These are phyloP conservation scores for Metschnikowia amazonensis DNA, from an alignment of 805 yeast species.

Conservation along the genomic window DNA sequence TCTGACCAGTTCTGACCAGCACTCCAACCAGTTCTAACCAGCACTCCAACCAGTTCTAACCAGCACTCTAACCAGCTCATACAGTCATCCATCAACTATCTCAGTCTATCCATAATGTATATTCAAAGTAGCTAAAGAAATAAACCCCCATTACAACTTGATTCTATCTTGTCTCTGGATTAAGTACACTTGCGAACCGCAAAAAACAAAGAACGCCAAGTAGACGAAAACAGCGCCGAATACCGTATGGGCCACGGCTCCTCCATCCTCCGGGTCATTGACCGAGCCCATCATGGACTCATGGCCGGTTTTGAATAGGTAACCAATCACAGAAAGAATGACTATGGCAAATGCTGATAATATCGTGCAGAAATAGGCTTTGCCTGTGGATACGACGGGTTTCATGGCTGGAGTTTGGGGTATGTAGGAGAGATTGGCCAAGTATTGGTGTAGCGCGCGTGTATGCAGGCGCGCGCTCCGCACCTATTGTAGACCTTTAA, in stretches of 20 bases:
- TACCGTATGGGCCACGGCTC: conserved; percentile 87
- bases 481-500: no score
- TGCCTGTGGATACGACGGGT: conserved; percentile 54
- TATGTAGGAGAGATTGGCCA: neutral
- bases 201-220: conserved; percentile 73
- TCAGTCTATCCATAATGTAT: neutral
- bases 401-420: conserved; percentile 26
- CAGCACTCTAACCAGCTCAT: no score
- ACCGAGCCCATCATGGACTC: conserved; percentile 92
- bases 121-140: neutral
- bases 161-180: conserved; percentile 65
- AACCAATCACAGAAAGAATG: conserved; percentile 80
- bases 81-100: no score
- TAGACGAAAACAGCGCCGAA: conserved; percentile 87
- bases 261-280: conserved; percentile 88
- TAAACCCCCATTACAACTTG: conserved; percentile 25
- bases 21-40: no score
- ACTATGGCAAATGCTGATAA: conserved; percentile 89
- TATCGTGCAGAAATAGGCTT: conserved; percentile 94
- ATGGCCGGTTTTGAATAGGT: conserved; percentile 72
- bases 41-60: no score
- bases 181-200: conserved; percentile 78
- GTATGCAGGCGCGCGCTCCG: neutral
- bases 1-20: no score
- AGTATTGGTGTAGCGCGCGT: neutral